Conservation (phyloP, 495 filamentous ascomycete species). For the Penicillium coffeae region DNA sequence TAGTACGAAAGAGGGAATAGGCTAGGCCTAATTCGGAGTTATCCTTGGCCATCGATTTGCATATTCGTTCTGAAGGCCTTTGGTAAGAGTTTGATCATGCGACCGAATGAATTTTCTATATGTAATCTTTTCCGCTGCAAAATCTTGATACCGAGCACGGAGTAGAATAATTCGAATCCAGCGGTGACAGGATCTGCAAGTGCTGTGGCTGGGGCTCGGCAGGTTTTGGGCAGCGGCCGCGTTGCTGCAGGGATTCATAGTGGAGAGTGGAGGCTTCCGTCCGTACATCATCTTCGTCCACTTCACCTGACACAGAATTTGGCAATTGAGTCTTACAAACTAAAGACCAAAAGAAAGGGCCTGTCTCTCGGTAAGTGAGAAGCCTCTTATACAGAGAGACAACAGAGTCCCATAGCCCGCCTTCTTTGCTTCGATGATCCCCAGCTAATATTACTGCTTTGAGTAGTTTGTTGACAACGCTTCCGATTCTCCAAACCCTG, state of each 20-base stretch:
- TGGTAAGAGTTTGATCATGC: too few relatives aligned
- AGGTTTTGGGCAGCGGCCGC: background rate
- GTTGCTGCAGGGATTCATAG: background rate
- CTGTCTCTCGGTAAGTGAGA: background rate
- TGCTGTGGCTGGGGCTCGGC: background rate
- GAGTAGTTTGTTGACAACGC: constrained; percentile 40
- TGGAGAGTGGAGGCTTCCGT: background rate
- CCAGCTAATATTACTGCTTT: constrained; percentile 28
- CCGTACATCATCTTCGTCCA: constrained; percentile 15
- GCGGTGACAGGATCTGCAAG: too few relatives aligned
- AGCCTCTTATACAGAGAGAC: background rate
- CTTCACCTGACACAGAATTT: background rate
- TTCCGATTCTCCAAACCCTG: constrained; percentile 12
- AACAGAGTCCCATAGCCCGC: background rate
- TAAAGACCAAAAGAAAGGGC: background rate
- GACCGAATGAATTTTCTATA: too few relatives aligned
- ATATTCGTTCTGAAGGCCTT: too few relatives aligned
- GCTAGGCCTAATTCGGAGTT: too few relatives aligned
- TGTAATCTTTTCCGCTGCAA: too few relatives aligned
- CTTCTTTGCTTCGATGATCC: background rate
- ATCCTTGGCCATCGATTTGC: too few relatives aligned
- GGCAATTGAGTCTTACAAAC: too few relatives aligned
- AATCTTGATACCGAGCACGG: too few relatives aligned
- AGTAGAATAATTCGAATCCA: too few relatives aligned
- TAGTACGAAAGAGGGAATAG: too few relatives aligned